A percentile compares a stretch with the other conserved stretches of the same genome.
phyloP scores from a whole-genome alignment of 106 monocot species.

The Acorus calamus region DNA sequence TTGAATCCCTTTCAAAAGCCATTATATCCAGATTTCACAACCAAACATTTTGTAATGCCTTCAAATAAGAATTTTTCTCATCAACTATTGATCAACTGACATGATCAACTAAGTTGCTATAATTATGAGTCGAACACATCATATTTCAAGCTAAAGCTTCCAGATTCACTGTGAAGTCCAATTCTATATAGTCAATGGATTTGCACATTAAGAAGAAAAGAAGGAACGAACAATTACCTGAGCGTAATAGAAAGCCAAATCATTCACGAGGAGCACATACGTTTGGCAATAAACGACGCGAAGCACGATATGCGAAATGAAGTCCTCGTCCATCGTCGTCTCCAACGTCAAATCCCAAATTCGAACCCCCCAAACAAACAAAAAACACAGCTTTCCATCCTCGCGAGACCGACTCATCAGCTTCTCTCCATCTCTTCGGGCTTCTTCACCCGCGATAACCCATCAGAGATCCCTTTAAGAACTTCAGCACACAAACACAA shows the following conservation, averaged over 20 bases:
- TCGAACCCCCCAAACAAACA: conserved; percentile 38
- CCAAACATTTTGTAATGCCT: too few relatives aligned
- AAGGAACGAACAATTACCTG: not conserved
- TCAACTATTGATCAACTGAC: too few relatives aligned
- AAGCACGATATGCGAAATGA: conserved; percentile 89
- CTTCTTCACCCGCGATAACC: conserved; percentile 70
- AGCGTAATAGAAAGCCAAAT: not conserved
- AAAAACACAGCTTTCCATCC: not conserved
- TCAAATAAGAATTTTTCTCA: too few relatives aligned
- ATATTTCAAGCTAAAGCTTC: too few relatives aligned
- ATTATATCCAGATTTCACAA: too few relatives aligned
- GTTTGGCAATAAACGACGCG: conserved; percentile 90
- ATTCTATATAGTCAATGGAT: too few relatives aligned
- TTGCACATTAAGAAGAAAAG: not conserved
- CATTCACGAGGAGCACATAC: conserved; percentile 16
- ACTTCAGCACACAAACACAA: conserved; percentile 27
- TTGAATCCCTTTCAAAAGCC: too few relatives aligned
- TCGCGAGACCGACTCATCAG: not conserved
- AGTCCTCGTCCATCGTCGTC: conserved; percentile 59
- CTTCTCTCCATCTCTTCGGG: conserved; percentile 72
- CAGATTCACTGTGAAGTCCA: too few relatives aligned
- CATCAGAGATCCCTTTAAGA: conserved; percentile 84
- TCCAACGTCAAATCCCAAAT: conserved; percentile 70
- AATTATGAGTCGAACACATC: too few relatives aligned
- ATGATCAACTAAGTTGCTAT: too few relatives aligned